These are phyloP conservation scores for Kokia cookei DNA, from an alignment of 441 rosid genomes.

Conservation along the genomic window DNA sequence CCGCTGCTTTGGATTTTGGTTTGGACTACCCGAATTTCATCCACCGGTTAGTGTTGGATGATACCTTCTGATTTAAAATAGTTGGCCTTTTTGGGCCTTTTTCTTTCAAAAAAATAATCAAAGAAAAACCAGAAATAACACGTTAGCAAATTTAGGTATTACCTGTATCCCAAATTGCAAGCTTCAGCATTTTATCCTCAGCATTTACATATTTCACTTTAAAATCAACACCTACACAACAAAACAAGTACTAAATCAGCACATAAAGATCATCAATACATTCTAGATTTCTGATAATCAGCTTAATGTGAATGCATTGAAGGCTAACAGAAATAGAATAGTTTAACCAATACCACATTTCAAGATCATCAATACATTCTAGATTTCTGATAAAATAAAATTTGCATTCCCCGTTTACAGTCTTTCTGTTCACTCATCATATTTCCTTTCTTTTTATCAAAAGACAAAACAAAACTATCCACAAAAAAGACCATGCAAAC, in stretches of 20 bases:
- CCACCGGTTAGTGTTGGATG: too few species aligned
- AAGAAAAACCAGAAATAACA: neutral
- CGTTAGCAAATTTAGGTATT: neutral
- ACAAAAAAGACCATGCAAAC: neutral
- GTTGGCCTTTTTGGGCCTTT: too few species aligned
- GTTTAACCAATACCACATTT: too few species aligned
- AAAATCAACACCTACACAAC: constrained; percentile 49
- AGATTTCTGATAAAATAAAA: neutral
- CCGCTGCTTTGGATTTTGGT: too few species aligned
- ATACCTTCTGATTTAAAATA: too few species aligned
- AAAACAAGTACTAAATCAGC: neutral
- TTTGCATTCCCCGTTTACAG: neutral
- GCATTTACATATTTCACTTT: constrained; percentile 51
- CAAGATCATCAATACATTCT: neutral
- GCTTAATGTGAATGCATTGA: neutral
- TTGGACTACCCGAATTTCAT: too few species aligned
- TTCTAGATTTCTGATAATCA: too few species aligned
- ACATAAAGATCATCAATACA: too few species aligned
- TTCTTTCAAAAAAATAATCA: neutral
- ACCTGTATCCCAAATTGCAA: constrained; percentile 90
- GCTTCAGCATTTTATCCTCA: constrained; percentile 68
- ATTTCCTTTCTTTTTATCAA: neutral
- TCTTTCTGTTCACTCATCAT: neutral
- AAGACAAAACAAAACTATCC: neutral
- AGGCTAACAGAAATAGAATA: neutral